phyloP scores from a whole-genome alignment of 1,284 basidiomycete genomes.

The Ustilago sp. region DNA sequence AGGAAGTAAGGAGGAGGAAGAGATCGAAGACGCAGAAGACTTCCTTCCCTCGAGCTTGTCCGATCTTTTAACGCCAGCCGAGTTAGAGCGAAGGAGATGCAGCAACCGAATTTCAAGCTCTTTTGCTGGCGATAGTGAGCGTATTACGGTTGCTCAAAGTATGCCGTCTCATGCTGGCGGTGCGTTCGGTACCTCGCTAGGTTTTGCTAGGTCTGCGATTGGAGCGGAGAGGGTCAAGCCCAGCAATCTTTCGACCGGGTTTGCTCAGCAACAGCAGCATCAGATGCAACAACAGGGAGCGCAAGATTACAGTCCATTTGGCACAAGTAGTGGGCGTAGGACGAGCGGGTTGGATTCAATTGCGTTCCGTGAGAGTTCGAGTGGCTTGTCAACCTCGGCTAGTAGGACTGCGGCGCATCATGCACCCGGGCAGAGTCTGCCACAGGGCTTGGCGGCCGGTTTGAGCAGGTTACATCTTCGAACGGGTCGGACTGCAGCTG shows the following conservation, averaged over 20 bases:
- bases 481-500: conserved; percentile 14
- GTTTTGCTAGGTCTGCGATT: conserved; percentile 29
- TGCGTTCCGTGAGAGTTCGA: conserved; percentile 30
- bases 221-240: conserved; percentile 38
- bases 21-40: conserved; percentile 71
- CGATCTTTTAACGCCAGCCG: conserved; percentile 67
- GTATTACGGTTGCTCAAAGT: conserved; percentile 50
- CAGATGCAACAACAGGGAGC: conserved; percentile 18
- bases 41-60: conserved; percentile 67
- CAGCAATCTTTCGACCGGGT: conserved; percentile 50
- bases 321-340: conserved; percentile 15
- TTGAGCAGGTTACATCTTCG: conserved; percentile 82
- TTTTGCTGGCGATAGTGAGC: conserved; percentile 33
- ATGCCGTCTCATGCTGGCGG: conserved; percentile 51
- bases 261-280: conserved; percentile 37
- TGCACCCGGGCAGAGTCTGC: conserved; percentile 85
- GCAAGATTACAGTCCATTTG: conserved; percentile 26
- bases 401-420: conserved; percentile 72
- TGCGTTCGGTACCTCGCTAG: conserved; percentile 30
- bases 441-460: conserved; percentile 85
- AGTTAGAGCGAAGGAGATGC: conserved; percentile 61
- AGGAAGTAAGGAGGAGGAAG: conserved; percentile 36
- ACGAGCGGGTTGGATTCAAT: conserved; percentile 37
- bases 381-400: conserved; percentile 27
- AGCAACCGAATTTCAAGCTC: conserved; percentile 42